These are phyloP conservation scores for Trametes pubescens DNA, from an alignment of 1,284 basidiomycete species.

Conservation along the genomic window DNA sequence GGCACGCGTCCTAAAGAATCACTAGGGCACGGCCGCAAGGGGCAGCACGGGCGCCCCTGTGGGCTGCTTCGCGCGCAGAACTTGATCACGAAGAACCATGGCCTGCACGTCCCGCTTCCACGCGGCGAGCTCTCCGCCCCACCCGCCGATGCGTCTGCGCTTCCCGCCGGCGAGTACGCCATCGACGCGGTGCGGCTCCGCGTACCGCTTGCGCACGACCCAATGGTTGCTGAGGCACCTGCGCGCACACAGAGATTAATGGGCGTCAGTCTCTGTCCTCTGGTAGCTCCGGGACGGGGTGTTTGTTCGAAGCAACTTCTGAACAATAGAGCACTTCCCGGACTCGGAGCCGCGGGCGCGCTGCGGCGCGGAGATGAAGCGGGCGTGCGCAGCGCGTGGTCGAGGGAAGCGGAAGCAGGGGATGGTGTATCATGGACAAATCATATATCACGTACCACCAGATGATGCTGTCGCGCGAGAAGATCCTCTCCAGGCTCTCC, in stretches of 20 bases:
- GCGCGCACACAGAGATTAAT: not conserved
- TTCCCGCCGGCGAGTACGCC: constrained; percentile 39
- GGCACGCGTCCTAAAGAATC: not conserved
- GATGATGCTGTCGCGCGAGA: constrained; percentile 62
- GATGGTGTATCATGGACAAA: too few relatives aligned
- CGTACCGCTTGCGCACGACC: constrained; percentile 36
- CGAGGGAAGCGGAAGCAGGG: constrained; percentile 4
- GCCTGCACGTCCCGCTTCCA: constrained; percentile 39
- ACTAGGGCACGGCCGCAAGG: not conserved
- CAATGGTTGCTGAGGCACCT: constrained; percentile 53
- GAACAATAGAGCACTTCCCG: not conserved
- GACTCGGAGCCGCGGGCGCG: not conserved
- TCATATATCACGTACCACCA: constrained; percentile 52
- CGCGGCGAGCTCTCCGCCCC: constrained; percentile 38
- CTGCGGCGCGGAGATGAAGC: constrained; percentile 17
- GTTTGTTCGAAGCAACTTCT: too few relatives aligned
- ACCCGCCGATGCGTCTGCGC: constrained; percentile 41
- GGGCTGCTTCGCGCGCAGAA: constrained; percentile 3
- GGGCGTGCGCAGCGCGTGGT: constrained; percentile 1
- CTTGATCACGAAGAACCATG: constrained; percentile 8
- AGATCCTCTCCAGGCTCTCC: constrained; percentile 54
- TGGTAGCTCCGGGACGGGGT: too few relatives aligned
- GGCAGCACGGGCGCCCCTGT: not conserved
- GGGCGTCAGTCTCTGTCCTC: not conserved
- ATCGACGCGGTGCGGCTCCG: constrained; percentile 25